A percentile compares a stretch with the other conserved stretches of the same genome.
These are phyloP conservation scores for Pseudogymnoascus sp. DNA, from an alignment of 2,329 filamentous ascomycete species.

Conservation along the genomic window DNA sequence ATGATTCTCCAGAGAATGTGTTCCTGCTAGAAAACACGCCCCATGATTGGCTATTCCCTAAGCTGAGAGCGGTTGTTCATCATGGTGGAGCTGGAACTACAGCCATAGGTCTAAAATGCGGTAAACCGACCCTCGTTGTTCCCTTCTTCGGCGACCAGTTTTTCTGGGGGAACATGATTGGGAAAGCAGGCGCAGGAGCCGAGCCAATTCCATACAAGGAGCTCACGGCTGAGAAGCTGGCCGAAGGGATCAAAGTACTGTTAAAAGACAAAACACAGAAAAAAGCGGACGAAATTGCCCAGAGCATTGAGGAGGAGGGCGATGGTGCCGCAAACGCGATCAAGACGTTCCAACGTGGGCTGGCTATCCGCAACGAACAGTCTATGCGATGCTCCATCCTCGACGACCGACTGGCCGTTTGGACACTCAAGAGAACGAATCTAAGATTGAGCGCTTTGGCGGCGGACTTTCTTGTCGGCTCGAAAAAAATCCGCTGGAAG, in stretches of 20 bases:
- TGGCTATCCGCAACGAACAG: conserved; percentile 44
- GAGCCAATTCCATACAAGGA: conserved; percentile 62
- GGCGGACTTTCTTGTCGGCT: conserved; percentile 56
- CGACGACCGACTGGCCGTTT: conserved; percentile 55
- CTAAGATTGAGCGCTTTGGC: conserved; percentile 57
- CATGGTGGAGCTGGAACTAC: conserved; percentile 69
- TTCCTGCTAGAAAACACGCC: conserved; percentile 65
- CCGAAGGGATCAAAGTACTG: conserved; percentile 63
- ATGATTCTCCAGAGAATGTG: conserved; percentile 51
- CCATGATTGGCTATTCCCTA: conserved; percentile 67
- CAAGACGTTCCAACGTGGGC: conserved; percentile 54
- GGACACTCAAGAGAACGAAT: conserved; percentile 55
- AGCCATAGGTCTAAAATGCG: conserved; percentile 63
- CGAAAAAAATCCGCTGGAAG: conserved; percentile 55
- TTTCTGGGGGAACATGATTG: conserved; percentile 69
- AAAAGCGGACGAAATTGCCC: conserved; percentile 53
- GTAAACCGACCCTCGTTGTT: conserved; percentile 63
- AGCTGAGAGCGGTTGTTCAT: conserved; percentile 57
- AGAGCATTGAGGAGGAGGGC: conserved; percentile 52
- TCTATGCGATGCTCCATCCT: conserved; percentile 62
- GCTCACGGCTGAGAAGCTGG: conserved; percentile 55
- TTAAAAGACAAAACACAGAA: conserved; percentile 52
- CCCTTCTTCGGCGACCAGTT: conserved; percentile 72
- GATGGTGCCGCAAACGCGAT: conserved; percentile 67
- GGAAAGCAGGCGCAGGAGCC: conserved; percentile 56